Evolutionary conservation across 2,329 filamentous ascomycete species (phyloP), one percentile per base, ranked within the genome.

Genomic region (Pseudocercospora crystallina): DNA sequence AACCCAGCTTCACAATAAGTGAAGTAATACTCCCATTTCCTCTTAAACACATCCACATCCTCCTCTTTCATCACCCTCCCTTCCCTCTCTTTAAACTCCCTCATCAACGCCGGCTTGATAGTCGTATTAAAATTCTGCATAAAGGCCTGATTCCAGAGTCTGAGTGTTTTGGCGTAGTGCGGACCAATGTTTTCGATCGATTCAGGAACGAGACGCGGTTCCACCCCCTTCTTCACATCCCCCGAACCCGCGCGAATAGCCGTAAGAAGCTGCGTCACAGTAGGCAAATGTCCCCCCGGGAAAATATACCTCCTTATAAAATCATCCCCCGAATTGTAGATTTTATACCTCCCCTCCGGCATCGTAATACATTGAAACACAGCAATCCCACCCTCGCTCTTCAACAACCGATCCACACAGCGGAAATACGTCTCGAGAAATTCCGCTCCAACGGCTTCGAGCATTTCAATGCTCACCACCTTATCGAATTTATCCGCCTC

Each of bases 291-390:
- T 1, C 86, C 87, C n/a, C 86, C 86, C 0, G 86, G 87, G 69
- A 90, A 90, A 47, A 90, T 89, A 69, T 90, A 88, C 55, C 84
- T 82, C 50, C 85, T 80, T 64, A 90, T 89, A 69, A 90, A 90
- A 64, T 89, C 86, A 66, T 86, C 82, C 2, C 80, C 78, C 60
- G 79, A 82, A 13, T 81, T 77, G 63, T 89, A 89, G 7, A 78
- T 79, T 56, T 82, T 80, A 64, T 87, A 85, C 44, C 84, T 77
- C 34, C 67, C 58, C 63, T 89, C 84, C 0, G 85, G 85, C 80
- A 89, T 89, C 2, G 86, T 89, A 63, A 89, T 89, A 68, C 85
- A 88, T 66, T 89, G 86, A 67, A 90, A 87, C 41, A 86, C 80
- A 5, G 82, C 84, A 37, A 88, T 79, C 1, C 85, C 82, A 2